Evolutionary conservation across 345 rosid genomes (phyloP).

Genomic region (Populus simonii): DNA sequence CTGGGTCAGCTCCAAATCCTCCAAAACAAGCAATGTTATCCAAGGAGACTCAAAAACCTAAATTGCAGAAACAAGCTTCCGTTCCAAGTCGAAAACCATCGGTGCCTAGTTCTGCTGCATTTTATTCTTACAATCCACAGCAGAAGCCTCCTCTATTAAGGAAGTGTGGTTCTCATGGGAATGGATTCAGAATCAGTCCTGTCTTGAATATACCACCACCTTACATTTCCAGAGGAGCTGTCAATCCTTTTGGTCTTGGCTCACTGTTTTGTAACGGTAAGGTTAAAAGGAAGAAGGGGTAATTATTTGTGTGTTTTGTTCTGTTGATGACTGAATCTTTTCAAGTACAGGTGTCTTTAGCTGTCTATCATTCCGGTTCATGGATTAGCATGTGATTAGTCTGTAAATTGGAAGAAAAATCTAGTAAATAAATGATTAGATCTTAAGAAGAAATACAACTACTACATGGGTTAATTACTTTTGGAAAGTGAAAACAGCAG

Average conservation of each 20-base stretch:
- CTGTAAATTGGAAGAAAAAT: slow-evolving; percentile 29
- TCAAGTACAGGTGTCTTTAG: slow-evolving; percentile 44
- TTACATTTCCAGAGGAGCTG: slow-evolving; percentile 60
- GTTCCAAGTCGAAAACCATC: slow-evolving; percentile 44
- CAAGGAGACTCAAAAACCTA: slow-evolving; percentile 45
- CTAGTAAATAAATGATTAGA: slow-evolving; percentile 18
- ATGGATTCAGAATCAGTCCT: slow-evolving; percentile 62
- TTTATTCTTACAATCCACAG: slow-evolving; percentile 28
- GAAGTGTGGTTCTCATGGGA: slow-evolving; percentile 52
- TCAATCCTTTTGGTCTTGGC: slow-evolving; percentile 60
- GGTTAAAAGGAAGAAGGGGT: slow-evolving; percentile 59
- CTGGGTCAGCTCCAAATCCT: slow-evolving; percentile 69
- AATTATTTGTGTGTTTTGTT: neutral
- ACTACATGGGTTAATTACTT: neutral
- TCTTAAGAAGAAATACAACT: slow-evolving; percentile 3
- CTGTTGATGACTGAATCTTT: slow-evolving; percentile 20
- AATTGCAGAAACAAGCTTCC: slow-evolving; percentile 51
- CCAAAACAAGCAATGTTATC: slow-evolving; percentile 31
- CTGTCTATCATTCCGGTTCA: slow-evolving; percentile 24
- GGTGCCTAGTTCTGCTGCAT: slow-evolving; percentile 26
- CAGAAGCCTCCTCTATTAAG: slow-evolving; percentile 43
- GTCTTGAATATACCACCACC: slow-evolving; percentile 70
- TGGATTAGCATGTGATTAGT: slow-evolving; percentile 43
- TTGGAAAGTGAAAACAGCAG: slow-evolving; percentile 10
- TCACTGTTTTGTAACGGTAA: slow-evolving; percentile 73